phyloP scores from a whole-genome alignment of 768 basidiomycete species.

The Mycena rebaudengoi region DNA sequence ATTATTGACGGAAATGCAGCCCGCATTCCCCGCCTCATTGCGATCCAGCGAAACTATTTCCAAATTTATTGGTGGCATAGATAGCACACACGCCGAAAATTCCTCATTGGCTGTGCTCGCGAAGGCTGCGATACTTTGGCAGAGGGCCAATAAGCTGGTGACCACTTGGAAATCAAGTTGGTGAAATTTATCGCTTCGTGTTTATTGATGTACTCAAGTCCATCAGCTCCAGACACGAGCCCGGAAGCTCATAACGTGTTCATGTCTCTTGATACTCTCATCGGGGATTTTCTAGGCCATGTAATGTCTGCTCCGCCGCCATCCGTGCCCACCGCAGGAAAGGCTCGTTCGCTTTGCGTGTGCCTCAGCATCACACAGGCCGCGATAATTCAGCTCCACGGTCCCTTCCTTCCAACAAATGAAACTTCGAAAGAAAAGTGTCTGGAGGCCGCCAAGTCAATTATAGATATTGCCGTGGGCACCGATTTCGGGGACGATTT shows the following conservation, averaged over 20 bases:
- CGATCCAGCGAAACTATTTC: background rate
- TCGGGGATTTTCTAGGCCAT: conserved; percentile 31
- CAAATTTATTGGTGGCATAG: background rate
- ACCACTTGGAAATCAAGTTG: conserved; percentile 8
- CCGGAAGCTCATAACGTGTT: conserved; percentile 18
- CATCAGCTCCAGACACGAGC: conserved; percentile 7
- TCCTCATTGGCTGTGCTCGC: conserved; percentile 13
- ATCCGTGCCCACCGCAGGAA: background rate
- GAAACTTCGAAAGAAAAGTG: conserved; percentile 30
- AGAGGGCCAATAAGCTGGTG: conserved; percentile 8
- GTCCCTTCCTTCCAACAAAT: conserved; percentile 34
- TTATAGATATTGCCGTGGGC: conserved; percentile 28
- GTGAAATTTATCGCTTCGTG: background rate
- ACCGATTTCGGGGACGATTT: conserved; percentile 22
- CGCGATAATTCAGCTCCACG: conserved; percentile 47
- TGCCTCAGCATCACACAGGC: conserved; percentile 46
- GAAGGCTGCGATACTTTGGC: conserved; percentile 16
- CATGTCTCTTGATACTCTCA: conserved; percentile 28
- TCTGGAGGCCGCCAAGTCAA: conserved; percentile 27
- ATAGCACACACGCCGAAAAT: background rate
- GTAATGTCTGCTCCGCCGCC: conserved; percentile 23
- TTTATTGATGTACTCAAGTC: background rate
- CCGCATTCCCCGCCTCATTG: background rate
- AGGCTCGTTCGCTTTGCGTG: conserved; percentile 31
- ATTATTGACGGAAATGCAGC: background rate